A percentile compares a stretch with the other conserved stretches of the same genome.
phyloP scores from a whole-genome alignment of 2,329 filamentous ascomycete genomes.

The Dendrostoma leiphaemia region DNA sequence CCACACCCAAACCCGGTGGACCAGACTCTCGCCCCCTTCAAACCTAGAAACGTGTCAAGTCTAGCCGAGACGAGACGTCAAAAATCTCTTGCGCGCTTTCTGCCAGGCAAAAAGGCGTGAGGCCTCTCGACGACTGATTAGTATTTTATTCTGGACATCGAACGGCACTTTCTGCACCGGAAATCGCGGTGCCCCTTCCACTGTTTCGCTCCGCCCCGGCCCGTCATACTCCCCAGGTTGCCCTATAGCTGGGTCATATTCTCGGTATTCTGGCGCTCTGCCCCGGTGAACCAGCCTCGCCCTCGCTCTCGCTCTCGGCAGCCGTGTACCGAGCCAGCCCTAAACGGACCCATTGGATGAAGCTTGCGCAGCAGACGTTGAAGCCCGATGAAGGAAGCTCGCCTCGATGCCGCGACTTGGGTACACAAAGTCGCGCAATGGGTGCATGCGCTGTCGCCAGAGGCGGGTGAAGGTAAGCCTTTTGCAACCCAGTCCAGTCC shows the following conservation, averaged over 20 bases:
- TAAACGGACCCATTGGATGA: background rate
- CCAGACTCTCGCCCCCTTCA: conserved; percentile 3
- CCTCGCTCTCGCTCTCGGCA: conserved; percentile 18
- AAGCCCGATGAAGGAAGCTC: background rate
- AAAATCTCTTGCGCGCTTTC: background rate
- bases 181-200: background rate
- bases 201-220: conserved; percentile 1
- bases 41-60: conserved; percentile 10
- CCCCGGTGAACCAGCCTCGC: background rate
- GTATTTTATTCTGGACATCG: conserved; percentile 11
- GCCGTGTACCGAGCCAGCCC: background rate
- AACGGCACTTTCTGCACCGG: conserved; percentile 2
- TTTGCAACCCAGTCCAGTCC: too few relatives aligned
- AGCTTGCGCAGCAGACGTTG: background rate
- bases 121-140: conserved; percentile 1
- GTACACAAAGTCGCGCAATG: conserved; percentile 23
- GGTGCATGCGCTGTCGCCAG: conserved; percentile 22
- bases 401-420: conserved; percentile 22
- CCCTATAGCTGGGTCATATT: conserved; percentile 2
- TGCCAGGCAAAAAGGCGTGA: background rate
- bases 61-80: conserved; percentile 10
- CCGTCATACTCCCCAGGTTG: background rate
- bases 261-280: background rate
- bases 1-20: too few relatives aligned
- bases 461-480: conserved; percentile 21